Evolutionary conservation across 2,329 filamentous ascomycete species (phyloP), one percentile per base, ranked within the genome.

Genomic region (Venturia effusa): DNA sequence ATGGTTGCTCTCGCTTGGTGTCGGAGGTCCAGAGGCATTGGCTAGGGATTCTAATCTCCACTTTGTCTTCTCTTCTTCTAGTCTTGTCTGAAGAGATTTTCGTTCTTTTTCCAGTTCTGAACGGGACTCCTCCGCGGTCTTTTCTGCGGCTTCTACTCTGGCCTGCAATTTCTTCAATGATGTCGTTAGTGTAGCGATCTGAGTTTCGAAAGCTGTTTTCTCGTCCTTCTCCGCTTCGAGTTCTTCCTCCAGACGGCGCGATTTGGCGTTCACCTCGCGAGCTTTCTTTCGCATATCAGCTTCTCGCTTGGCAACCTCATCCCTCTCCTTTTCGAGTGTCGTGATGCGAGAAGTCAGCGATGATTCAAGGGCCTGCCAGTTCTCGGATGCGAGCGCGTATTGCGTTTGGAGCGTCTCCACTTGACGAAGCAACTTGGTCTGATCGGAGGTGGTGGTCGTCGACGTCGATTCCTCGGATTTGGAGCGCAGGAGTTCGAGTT

Each of bases 361-460:
- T 11, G 89, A 85, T 74, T 99, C 93, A 66, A 99, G 95, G 0
- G 92, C 90, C 72, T 97, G 92, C 94, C 95, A 99, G 70, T 99
- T 99, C 71, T 96, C 91, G 68, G 90, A 94, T 1, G 94, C 94
- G 63, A 95, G 87, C 0, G 92, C 87, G 75, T 99, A 96, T 73
- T 99, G 95, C 7, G 90, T 94, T 75, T 99, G 94, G 43, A 99
- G 78, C 0, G 90, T 97, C 77, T 99, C 94, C 63, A 99, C 89
- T 75, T 99, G 95, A 48, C 94, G 86, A 54, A 97, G 80, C 48
- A 97, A 80, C 74, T 97, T 97, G 54, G 89, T 89, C 70, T 96
- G 92, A 0, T 89, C 85, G 71, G 96, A 90, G 17, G 92, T 89
- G 6, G 86, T 86, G 17, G 85, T 85, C 19, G 90, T 89, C 2